Conservation (phyloP, 495 filamentous ascomycete genomes). For the Xanthoparmelia taractica region DNA sequence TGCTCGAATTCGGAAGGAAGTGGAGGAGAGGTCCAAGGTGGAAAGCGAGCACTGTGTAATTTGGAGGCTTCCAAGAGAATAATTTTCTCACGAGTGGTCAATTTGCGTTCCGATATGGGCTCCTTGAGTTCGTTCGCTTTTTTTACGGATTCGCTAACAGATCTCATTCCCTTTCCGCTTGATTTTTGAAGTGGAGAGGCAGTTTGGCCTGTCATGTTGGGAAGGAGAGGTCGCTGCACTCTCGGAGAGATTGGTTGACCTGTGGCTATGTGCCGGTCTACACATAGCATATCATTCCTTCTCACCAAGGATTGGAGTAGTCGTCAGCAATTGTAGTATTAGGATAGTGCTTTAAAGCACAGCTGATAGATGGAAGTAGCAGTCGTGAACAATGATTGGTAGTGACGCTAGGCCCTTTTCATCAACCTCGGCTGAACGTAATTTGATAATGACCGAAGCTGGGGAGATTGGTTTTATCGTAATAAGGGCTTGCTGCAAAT, state of each 20-base stretch:
- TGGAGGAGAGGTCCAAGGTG: conserved; percentile 66
- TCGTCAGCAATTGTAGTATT: no score
- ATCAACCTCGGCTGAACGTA: not conserved
- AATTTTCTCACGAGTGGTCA: conserved; percentile 66
- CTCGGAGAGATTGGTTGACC: not conserved
- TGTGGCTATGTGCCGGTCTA: not conserved
- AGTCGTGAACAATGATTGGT: no score
- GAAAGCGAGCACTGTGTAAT: conserved; percentile 72
- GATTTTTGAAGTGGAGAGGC: not conserved
- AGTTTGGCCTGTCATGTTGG: conserved; percentile 1
- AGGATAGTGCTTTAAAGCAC: no score
- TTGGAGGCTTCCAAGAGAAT: conserved; percentile 70
- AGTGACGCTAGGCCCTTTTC: not conserved
- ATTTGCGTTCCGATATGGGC: conserved; percentile 48
- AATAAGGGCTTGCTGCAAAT: not conserved
- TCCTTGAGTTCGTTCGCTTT: conserved; percentile 24
- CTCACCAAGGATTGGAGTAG: not conserved
- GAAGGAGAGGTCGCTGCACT: not conserved
- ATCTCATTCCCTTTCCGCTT: conserved; percentile 2
- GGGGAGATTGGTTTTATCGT: not conserved
- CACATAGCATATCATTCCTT: not conserved
- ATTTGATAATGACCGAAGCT: not conserved
- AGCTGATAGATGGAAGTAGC: no score
- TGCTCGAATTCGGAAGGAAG: conserved; percentile 44
- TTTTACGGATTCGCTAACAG: conserved; percentile 33